Evolutionary conservation across 2,329 filamentous ascomycete genomes (phyloP).

Genomic region (Aspergillus jensenii): DNA sequence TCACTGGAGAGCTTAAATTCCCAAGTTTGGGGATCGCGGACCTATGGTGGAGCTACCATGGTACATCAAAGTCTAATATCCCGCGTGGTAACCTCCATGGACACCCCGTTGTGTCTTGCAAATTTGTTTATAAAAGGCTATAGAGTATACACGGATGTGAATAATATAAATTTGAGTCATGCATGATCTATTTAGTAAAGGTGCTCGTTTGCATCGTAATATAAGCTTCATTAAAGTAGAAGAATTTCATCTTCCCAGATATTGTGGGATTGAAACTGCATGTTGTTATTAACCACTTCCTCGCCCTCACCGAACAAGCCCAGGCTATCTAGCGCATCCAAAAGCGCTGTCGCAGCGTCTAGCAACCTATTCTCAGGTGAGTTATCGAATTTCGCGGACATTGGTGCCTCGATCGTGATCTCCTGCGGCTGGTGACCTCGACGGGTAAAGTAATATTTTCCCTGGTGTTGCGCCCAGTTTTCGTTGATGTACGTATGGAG

Average conservation of each 20-base stretch:
- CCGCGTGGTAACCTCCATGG: no score
- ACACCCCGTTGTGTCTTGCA: no score
- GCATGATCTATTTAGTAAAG: background rate
- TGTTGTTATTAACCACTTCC: background rate
- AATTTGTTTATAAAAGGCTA: no score
- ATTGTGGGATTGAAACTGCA: background rate
- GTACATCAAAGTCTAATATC: no score
- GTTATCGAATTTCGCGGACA: conserved; percentile 21
- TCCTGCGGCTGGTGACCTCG: conserved; percentile 47
- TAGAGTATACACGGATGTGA: no score
- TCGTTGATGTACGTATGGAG: conserved; percentile 44
- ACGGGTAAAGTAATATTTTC: conserved; percentile 47
- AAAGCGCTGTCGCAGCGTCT: conserved; percentile 16
- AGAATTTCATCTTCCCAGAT: background rate
- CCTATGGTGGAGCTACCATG: no score
- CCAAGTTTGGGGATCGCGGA: no score
- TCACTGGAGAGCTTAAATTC: no score
- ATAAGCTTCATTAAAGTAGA: background rate
- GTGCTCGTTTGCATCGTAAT: background rate
- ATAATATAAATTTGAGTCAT: no score
- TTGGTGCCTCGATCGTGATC: conserved; percentile 38
- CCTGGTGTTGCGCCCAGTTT: conserved; percentile 49
- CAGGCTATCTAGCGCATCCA: conserved; percentile 12
- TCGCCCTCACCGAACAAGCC: conserved; percentile 13
- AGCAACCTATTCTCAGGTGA: conserved; percentile 22